Evolutionary conservation across 306 rosid genomes (phyloP).

Genomic region (Sechiopsis laciniata): DNA sequence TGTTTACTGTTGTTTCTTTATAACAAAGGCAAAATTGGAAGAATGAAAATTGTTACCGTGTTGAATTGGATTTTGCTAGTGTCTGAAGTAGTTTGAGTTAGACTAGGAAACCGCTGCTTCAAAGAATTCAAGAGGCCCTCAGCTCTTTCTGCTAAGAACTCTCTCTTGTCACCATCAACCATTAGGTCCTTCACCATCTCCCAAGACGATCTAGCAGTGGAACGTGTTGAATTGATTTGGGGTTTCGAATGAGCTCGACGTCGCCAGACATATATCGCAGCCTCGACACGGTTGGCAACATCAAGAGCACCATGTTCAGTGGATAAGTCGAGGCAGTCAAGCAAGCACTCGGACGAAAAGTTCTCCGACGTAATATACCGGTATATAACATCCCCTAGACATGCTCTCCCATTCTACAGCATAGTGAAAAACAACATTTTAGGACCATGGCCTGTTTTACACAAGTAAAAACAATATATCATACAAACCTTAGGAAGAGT

Average conservation of each 20-base stretch:
- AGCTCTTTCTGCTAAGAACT: conserved; percentile 78
- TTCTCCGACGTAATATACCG: conserved; percentile 82
- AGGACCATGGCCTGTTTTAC: neutral
- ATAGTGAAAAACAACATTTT: neutral
- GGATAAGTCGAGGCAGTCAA: conserved; percentile 85
- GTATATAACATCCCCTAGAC: conserved; percentile 77
- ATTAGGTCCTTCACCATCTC: conserved; percentile 80
- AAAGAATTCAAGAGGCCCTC: conserved; percentile 57
- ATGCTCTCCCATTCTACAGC: conserved; percentile 79
- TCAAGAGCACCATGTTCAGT: conserved; percentile 91
- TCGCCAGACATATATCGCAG: conserved; percentile 80
- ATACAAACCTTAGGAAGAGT: conserved; percentile 65
- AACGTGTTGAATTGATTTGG: conserved; percentile 47
- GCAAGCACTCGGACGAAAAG: conserved; percentile 67
- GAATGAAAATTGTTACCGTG: conserved; percentile 42
- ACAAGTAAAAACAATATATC: neutral
- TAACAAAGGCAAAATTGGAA: neutral
- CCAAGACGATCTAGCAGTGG: conserved; percentile 87
- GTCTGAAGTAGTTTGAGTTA: conserved; percentile 79
- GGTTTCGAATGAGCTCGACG: conserved; percentile 58
- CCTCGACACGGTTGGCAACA: conserved; percentile 85
- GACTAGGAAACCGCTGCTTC: conserved; percentile 81
- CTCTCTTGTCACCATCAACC: conserved; percentile 84
- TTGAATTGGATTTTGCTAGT: conserved; percentile 90
- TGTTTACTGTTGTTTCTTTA: no score